These are phyloP conservation scores for Eutrema heterophyllum DNA, from an alignment of 345 rosid species.

Conservation along the genomic window DNA sequence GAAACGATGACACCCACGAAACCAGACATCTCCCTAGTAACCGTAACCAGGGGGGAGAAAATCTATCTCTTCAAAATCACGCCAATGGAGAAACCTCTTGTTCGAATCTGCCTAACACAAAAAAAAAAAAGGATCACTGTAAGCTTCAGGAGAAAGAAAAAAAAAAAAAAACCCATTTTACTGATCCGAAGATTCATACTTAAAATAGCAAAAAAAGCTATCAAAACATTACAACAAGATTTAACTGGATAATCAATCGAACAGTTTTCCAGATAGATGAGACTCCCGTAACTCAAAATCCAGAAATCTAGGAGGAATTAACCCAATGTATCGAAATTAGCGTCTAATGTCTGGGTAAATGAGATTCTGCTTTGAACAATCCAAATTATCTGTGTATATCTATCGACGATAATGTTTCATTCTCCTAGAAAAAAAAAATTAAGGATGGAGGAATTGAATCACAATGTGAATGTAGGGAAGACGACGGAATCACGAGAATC, in stretches of 20 bases:
- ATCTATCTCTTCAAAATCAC: slow-evolving; percentile 5
- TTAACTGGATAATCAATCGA: not conserved
- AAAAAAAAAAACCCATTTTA: not conserved
- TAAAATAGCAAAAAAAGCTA: slow-evolving; percentile 14
- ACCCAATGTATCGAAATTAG: slow-evolving; percentile 8
- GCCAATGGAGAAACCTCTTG: slow-evolving; percentile 12
- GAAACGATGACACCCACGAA: slow-evolving; percentile 62
- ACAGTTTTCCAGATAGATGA: slow-evolving; percentile 19
- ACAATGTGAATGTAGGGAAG: slow-evolving; percentile 22
- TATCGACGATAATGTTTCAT: not conserved
- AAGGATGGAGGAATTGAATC: slow-evolving; percentile 20
- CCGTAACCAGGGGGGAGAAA: slow-evolving; percentile 9
- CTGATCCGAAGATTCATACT: slow-evolving; percentile 4
- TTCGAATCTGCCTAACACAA: not conserved
- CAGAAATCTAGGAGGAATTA: slow-evolving; percentile 2
- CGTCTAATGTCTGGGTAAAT: not conserved
- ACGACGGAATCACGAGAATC: not conserved
- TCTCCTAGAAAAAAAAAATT: not conserved
- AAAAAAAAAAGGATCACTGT: not conserved
- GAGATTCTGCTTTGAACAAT: slow-evolving; percentile 4
- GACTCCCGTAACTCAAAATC: not conserved
- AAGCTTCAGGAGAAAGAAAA: not conserved
- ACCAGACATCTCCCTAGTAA: slow-evolving; percentile 61
- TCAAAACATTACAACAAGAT: slow-evolving; percentile 7
- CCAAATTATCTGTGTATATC: not conserved